phyloP scores from a whole-genome alignment of 345 rosid genomes.

The Eucalyptus cladocalyx region DNA sequence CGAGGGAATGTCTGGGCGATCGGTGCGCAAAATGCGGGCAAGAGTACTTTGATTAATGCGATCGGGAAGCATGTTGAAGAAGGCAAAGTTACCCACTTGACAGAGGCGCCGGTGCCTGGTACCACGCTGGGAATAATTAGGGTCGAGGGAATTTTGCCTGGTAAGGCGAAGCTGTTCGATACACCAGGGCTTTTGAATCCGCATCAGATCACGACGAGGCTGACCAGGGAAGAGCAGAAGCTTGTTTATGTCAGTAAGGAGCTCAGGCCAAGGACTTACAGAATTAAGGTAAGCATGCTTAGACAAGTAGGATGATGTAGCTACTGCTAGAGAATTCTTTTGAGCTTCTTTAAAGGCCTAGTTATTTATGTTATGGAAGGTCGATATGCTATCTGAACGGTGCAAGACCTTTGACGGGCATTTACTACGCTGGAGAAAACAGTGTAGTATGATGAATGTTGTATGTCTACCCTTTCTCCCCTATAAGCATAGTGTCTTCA shows the following conservation, averaged over 20 bases:
- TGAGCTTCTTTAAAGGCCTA: not conserved
- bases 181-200: slow-evolving; percentile 88
- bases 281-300: slow-evolving; percentile 63
- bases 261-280: slow-evolving; percentile 84
- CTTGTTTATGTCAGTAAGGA: slow-evolving; percentile 70
- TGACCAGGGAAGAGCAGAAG: slow-evolving; percentile 87
- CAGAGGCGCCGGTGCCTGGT: slow-evolving; percentile 93
- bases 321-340: not conserved
- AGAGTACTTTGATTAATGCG: slow-evolving; percentile 82
- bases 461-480: not conserved
- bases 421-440: not conserved
- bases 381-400: not conserved
- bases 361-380: not conserved
- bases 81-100: slow-evolving; percentile 46
- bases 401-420: not conserved
- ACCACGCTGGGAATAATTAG: slow-evolving; percentile 80
- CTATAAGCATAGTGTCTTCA: not conserved
- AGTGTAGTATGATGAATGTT: not conserved
- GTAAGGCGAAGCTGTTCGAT: slow-evolving; percentile 75
- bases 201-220: slow-evolving; percentile 69
- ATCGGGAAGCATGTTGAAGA: slow-evolving; percentile 44
- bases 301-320: not conserved
- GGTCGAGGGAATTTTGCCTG: slow-evolving; percentile 75
- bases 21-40: slow-evolving; percentile 88
- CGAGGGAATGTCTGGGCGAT: slow-evolving; percentile 91